Base-by-base conservation (phyloP, 768 basidiomycete genomes). In the Panellus pusillus region DNA sequence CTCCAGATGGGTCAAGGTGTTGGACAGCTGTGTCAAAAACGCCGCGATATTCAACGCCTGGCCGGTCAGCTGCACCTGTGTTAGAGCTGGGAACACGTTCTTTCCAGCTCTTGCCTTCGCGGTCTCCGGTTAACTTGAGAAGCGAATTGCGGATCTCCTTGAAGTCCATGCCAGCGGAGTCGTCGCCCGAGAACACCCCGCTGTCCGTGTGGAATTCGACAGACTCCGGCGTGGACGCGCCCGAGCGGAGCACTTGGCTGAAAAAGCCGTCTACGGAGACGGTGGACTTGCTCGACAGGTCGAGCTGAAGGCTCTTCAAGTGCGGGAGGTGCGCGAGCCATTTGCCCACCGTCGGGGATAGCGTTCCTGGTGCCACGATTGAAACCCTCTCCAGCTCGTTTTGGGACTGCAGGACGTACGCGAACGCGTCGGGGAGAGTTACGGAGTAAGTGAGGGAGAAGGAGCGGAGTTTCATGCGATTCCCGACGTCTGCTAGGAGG, bases 211-310 rank as follows among this genome's bases (percentile, higher is more conserved):
- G 59, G 47, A 86, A 83, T 20, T 72, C 77, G 13, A 82, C 77
- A 11, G 87, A 87, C 57, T 77, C 82, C 6, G 89, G 89, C 12
- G 88, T 87, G 27, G 80, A 80, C 55, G 76, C 75, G n/a, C 89
- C 89, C 1, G 88, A 89, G 38, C 73, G 32, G 32, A 35, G 71
- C 58, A 90, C 72, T 48, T 88, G 82, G 65, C 84, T 83, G 66
- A 91, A 91, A 69, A 91, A 91, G 17, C 86, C 85, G 69, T 89
- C 87, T n/a, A 90, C 84, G 0, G 85, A 84, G 28, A 82, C 82
- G 49, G 79, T 70, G 4, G 84, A 80, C 51, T 86, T 75, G 50
- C 83, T 86, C 0, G 87, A 82, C 20, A 91, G 76, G 65, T 91
- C 89, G 44, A 91, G 74, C 63, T 86, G 81, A 52, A 91, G 71